Conservation (phyloP, 2,329 filamentous ascomycete genomes). For the Hymenoscyphus salicellus region DNA sequence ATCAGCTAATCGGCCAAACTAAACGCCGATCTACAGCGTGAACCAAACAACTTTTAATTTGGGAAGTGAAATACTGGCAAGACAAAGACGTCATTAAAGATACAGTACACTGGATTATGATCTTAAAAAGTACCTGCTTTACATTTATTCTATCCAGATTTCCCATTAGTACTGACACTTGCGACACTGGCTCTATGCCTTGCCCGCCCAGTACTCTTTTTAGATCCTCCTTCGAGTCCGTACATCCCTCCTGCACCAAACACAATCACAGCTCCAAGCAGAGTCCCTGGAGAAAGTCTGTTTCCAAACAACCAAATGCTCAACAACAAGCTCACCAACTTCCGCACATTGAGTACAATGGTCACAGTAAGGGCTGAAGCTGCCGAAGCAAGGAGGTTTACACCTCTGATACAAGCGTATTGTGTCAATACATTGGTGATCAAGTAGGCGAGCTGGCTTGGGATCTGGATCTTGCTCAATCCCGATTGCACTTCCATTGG, state of each 20-base stretch:
- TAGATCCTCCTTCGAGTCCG: constrained; percentile 60
- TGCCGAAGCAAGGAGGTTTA: constrained; percentile 86
- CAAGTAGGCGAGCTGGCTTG: constrained; percentile 70
- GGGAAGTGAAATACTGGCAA: background rate
- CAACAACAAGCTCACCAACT: constrained; percentile 83
- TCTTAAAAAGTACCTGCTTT: background rate
- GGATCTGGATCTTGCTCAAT: constrained; percentile 44
- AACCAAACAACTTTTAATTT: background rate
- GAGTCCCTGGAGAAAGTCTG: constrained; percentile 68
- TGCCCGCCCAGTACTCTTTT: constrained; percentile 38
- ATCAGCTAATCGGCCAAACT: background rate
- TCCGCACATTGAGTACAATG: constrained; percentile 92
- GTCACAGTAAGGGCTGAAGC: constrained; percentile 92
- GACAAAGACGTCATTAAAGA: background rate
- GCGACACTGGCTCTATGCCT: constrained; percentile 30
- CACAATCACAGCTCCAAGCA: constrained; percentile 78
- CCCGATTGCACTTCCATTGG: constrained; percentile 41
- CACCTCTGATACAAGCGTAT: constrained; percentile 90
- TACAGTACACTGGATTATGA: background rate
- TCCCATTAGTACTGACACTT: constrained; percentile 26
- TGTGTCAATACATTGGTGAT: constrained; percentile 81
- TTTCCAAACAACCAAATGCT: constrained; percentile 97
- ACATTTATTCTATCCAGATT: constrained; percentile 26
- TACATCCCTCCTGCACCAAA: constrained; percentile 91
- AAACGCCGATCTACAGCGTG: background rate